A percentile compares a stretch with the other conserved stretches of the same genome.
Conservation (phyloP, 306 rosid species). For the Phaseolus lunatus region DNA sequence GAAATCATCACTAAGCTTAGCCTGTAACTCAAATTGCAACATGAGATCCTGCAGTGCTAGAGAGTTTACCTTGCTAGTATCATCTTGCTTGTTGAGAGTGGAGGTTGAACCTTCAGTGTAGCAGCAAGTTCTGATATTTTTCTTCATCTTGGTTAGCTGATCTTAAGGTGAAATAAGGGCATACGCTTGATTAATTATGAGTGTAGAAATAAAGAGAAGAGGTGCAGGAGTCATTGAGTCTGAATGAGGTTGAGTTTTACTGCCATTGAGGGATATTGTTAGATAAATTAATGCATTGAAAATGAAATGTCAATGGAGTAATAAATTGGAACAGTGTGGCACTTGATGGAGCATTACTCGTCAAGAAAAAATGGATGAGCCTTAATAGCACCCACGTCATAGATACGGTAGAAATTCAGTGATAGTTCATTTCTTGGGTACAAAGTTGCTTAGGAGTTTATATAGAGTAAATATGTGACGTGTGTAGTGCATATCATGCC, state of each 20-base stretch:
- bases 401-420: neutral
- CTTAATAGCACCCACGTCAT: neutral
- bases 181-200: neutral
- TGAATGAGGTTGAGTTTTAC: slow-evolving; percentile 2
- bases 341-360: neutral
- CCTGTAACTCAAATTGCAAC: neutral
- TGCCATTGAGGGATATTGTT: neutral
- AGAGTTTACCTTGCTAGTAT: neutral
- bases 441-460: neutral
- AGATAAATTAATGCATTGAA: neutral
- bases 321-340: slow-evolving; percentile 5
- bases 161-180: neutral
- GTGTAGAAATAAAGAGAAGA: neutral
- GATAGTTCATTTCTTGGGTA: neutral
- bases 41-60: neutral
- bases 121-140: neutral
- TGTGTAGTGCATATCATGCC: neutral
- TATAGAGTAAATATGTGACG: neutral
- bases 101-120: neutral
- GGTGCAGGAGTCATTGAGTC: neutral
- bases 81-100: neutral
- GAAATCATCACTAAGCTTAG: slow-evolving; percentile 2
- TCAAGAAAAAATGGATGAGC: neutral
- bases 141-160: neutral
- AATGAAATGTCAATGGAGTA: neutral